Conservation (phyloP, 2,329 filamentous ascomycete species). For the Epichloe brachyelytri region DNA sequence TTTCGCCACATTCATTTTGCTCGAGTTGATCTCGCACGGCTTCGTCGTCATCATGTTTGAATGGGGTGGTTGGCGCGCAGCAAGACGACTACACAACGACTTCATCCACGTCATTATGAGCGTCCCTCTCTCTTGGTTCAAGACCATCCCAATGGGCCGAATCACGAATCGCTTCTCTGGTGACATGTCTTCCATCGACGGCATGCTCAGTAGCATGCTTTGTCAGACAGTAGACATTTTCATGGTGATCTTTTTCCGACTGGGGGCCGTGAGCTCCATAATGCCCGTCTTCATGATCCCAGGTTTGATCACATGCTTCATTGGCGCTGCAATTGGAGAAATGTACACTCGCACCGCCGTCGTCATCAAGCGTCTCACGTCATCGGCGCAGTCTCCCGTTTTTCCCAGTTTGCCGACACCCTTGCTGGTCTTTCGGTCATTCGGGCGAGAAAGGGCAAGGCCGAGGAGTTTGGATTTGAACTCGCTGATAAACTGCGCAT, state of each 20-base stretch:
- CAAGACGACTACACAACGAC: constrained; percentile 36
- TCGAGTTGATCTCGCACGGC: constrained; percentile 29
- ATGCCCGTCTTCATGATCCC: constrained; percentile 39
- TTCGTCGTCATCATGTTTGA: constrained; percentile 34
- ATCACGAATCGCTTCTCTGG: constrained; percentile 43
- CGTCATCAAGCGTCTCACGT: constrained; percentile 31
- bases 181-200: constrained; percentile 44
- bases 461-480: constrained; percentile 31
- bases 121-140: constrained; percentile 45
- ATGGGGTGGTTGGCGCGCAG: constrained; percentile 44
- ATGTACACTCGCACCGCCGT: constrained; percentile 38
- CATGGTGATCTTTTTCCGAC: constrained; percentile 30
- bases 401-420: constrained; percentile 42
- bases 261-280: constrained; percentile 35
- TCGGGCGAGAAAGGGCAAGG: constrained; percentile 36
- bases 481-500: constrained; percentile 37
- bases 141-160: constrained; percentile 37
- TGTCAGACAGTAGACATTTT: constrained; percentile 28
- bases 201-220: constrained; percentile 31
- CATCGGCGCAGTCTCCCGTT: constrained; percentile 40
- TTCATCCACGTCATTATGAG: constrained; percentile 39
- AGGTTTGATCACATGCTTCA: constrained; percentile 29
- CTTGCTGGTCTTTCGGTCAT: constrained; percentile 37
- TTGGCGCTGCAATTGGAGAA: constrained; percentile 33
- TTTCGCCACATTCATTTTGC: constrained; percentile 33